Evolutionary conservation across 768 basidiomycete species (phyloP).

Genomic region (Gymnopilus junonius): DNA sequence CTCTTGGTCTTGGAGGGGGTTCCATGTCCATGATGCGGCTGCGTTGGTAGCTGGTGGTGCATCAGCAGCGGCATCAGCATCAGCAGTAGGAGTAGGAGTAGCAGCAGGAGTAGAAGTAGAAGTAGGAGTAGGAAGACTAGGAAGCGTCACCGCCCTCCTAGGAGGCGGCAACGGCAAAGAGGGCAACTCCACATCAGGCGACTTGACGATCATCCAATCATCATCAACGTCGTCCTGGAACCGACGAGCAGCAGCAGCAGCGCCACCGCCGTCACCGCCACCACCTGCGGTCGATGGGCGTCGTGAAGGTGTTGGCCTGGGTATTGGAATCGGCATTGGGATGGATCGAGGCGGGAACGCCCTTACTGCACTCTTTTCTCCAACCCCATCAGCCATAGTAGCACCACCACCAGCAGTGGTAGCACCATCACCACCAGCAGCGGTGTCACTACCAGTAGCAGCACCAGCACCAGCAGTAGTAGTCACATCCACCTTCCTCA

Average conservation of each 20-base stretch:
- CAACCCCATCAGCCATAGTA: background rate
- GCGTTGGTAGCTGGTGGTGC: background rate
- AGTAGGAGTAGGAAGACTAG: background rate
- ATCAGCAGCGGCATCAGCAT: background rate
- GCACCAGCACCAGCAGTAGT: background rate
- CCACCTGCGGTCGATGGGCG: background rate
- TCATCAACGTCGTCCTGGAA: slow-evolving; percentile 23
- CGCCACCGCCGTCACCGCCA: too few relatives aligned
- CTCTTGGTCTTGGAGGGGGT: too few relatives aligned
- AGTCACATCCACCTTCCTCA: slow-evolving; percentile 40
- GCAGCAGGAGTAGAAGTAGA: background rate
- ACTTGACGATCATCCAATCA: slow-evolving; percentile 38
- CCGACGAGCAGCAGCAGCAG: background rate
- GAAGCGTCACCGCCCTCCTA: slow-evolving; percentile 8
- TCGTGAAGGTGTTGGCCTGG: background rate
- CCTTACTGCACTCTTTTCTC: background rate
- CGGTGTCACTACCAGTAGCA: too few relatives aligned
- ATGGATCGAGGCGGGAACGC: background rate
- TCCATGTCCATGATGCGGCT: too few relatives aligned
- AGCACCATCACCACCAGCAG: background rate
- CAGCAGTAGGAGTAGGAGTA: too few relatives aligned
- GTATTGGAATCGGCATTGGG: background rate
- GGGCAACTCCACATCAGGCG: slow-evolving; percentile 38
- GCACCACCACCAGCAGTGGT: background rate
- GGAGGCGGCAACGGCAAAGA: slow-evolving; percentile 46